Conservation (phyloP, 2,329 filamentous ascomycete genomes). For the Fusarium pseudocircinatum region DNA sequence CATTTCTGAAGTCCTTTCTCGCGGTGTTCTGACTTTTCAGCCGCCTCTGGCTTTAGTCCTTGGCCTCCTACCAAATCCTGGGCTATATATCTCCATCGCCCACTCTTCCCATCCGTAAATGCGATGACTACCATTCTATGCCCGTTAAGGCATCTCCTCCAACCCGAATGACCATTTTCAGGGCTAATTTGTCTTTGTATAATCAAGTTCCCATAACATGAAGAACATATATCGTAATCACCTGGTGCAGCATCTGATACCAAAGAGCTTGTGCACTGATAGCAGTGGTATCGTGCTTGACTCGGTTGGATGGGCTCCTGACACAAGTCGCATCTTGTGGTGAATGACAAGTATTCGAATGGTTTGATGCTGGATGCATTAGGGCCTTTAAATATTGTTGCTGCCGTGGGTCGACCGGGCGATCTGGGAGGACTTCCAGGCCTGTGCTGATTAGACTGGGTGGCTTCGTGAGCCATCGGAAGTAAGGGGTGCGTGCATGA, state of each 20-base stretch:
- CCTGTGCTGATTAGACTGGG: conserved; percentile 47
- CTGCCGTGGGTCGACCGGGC: conserved; percentile 57
- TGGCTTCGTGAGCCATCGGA: conserved; percentile 72
- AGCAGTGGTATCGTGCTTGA: conserved; percentile 81
- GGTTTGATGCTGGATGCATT: conserved; percentile 58
- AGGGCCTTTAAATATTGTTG: conserved; percentile 59
- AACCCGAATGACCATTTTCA: conserved; percentile 82
- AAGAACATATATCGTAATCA: conserved; percentile 87
- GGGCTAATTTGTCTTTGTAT: conserved; percentile 70
- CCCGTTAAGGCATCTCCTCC: conserved; percentile 81
- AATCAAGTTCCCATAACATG: conserved; percentile 78
- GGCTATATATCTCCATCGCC: conserved; percentile 73
- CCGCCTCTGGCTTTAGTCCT: conserved; percentile 69
- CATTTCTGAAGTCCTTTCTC: conserved; percentile 57
- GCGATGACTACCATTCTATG: conserved; percentile 87
- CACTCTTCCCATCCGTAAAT: conserved; percentile 75
- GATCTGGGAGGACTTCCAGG: conserved; percentile 53
- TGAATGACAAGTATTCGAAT: conserved; percentile 77
- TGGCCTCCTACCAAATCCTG: conserved; percentile 82
- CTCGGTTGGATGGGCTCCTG: conserved; percentile 75
- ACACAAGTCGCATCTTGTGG: conserved; percentile 82
- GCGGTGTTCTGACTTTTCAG: conserved; percentile 48
- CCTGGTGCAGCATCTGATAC: conserved; percentile 63
- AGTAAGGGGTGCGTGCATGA: conserved; percentile 85
- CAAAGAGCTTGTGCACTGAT: conserved; percentile 68